A percentile compares a stretch with the other conserved stretches of the same genome.
Evolutionary conservation across 1,284 basidiomycete genomes (phyloP).

Genomic region (Rhodotorula sp.): DNA sequence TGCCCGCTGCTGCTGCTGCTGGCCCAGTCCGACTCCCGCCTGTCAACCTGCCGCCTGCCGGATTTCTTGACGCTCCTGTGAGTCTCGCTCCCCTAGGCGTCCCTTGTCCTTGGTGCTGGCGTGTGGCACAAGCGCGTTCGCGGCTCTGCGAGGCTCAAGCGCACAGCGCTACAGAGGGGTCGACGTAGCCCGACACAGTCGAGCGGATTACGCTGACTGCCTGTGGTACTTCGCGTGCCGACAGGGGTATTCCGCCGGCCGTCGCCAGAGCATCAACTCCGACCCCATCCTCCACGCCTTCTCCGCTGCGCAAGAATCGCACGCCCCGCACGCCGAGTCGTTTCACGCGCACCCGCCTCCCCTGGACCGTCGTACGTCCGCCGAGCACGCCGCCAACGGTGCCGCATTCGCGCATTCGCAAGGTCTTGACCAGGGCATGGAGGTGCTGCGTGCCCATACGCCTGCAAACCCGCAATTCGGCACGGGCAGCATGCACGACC

Average conservation of each 20-base stretch:
- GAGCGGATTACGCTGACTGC: neutral
- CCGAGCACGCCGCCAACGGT: neutral
- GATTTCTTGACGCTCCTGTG: constrained; percentile 2
- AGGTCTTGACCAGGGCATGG: neutral
- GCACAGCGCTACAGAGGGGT: no score
- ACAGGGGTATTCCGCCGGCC: constrained; percentile 16
- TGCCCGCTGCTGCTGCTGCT: no score
- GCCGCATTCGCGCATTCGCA: neutral
- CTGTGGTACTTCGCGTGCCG: no score
- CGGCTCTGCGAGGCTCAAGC: no score
- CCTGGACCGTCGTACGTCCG: neutral
- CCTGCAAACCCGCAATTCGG: neutral
- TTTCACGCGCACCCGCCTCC: neutral
- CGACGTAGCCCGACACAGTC: no score
- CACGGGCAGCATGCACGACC: neutral
- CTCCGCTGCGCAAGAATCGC: constrained; percentile 1
- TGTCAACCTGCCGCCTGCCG: constrained; percentile 12
- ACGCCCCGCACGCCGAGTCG: neutral
- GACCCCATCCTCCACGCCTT: constrained; percentile 41
- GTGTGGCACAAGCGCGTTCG: no score
- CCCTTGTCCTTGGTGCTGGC: no score
- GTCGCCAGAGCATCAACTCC: constrained; percentile 35
- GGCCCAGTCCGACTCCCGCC: constrained; percentile 25
- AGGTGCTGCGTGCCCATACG: neutral
- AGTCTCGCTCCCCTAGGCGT: neutral